Conservation (phyloP, 2,329 filamentous ascomycete genomes). For the Tolypocladium ovalisporum region DNA sequence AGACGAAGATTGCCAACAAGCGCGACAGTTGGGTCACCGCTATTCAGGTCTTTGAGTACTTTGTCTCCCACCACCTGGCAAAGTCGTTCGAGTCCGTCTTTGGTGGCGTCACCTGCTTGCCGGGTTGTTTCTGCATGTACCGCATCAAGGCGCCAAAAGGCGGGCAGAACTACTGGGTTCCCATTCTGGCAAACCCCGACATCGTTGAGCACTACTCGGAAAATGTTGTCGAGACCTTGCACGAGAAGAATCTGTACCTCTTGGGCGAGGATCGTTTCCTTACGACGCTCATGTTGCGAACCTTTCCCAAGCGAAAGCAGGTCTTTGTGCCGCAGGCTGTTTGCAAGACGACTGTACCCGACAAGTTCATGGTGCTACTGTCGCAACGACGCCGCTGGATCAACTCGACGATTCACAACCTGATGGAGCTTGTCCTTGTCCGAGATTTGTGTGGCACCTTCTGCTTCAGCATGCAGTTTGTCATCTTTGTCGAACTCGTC, state of each 20-base stretch:
- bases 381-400: conserved; percentile 97
- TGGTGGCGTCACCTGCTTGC: conserved; percentile 95
- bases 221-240: conserved; percentile 94
- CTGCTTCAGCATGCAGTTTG: conserved; percentile 99
- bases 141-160: conserved; percentile 98
- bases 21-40: conserved; percentile 87
- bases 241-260: conserved; percentile 91
- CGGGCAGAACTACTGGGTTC: conserved; percentile 98
- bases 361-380: conserved; percentile 81
- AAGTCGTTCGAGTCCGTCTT: conserved; percentile 99
- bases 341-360: conserved; percentile 95
- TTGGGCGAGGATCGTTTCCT: conserved; percentile 92
- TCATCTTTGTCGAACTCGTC: conserved; percentile 89
- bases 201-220: conserved; percentile 99
- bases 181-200: conserved; percentile 94
- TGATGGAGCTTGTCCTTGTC: conserved; percentile 94
- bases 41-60: conserved; percentile 99
- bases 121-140: conserved; percentile 99
- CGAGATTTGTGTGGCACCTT: conserved; percentile 96
- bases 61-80: conserved; percentile 93
- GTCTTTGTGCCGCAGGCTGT: conserved; percentile 97
- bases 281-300: conserved; percentile 94
- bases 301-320: conserved; percentile 97
- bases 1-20: conserved; percentile 99
- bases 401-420: conserved; percentile 96